Conservation (phyloP, 805 yeast genomes). For the Candida caryicola region DNA sequence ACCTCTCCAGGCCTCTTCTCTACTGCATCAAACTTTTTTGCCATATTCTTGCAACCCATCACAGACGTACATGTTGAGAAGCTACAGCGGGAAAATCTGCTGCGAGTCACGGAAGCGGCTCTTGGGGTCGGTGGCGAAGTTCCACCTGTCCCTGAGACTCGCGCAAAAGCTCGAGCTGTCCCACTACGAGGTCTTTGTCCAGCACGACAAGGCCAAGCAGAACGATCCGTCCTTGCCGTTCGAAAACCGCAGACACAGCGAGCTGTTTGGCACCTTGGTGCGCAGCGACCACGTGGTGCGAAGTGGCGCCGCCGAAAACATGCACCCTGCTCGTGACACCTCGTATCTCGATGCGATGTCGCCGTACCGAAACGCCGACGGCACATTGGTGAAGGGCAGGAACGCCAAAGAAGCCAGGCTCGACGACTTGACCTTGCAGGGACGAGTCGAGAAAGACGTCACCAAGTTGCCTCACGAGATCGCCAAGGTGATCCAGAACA, state of each 20-base stretch:
- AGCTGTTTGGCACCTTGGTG: constrained; percentile 25
- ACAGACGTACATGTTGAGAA: background rate
- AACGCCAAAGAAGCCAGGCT: constrained; percentile 54
- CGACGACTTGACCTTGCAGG: constrained; percentile 55
- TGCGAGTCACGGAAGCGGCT: background rate
- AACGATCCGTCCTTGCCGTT: constrained; percentile 13
- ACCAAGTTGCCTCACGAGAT: constrained; percentile 55
- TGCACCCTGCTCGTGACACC: constrained; percentile 1
- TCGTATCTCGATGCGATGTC: constrained; percentile 16
- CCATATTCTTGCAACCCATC: no score
- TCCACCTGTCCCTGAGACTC: background rate
- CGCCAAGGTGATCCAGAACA: constrained; percentile 57
- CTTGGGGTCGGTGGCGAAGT: background rate
- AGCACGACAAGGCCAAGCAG: background rate
- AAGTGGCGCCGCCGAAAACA: constrained; percentile 7
- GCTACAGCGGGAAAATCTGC: background rate
- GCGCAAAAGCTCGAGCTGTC: background rate
- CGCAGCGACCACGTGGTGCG: constrained; percentile 15
- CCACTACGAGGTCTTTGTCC: background rate
- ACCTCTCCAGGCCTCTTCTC: background rate
- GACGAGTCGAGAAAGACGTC: constrained; percentile 51
- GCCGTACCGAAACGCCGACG: constrained; percentile 38
- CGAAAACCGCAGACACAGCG: constrained; percentile 20
- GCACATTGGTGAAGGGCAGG: constrained; percentile 40
- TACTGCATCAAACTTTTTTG: no score